These are phyloP conservation scores for Didymella segeticola DNA, from an alignment of 2,329 filamentous ascomycete genomes.

Conservation along the genomic window DNA sequence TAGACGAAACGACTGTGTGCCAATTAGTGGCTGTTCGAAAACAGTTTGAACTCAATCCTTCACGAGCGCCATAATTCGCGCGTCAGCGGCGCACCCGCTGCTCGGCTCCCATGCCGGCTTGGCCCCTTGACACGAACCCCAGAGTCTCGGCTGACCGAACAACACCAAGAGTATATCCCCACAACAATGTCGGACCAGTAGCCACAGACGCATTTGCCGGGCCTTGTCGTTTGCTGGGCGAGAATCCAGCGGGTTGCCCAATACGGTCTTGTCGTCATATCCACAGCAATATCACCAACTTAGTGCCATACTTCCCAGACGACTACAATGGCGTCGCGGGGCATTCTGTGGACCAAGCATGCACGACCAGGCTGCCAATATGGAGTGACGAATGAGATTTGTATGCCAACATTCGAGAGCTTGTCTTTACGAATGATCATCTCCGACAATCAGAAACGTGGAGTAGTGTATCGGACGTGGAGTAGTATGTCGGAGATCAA, in stretches of 20 bases:
- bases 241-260: neutral
- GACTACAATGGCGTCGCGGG: neutral
- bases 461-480: constrained; percentile 2
- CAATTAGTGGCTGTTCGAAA: too few relatives aligned
- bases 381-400: neutral
- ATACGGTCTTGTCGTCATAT: constrained; percentile 1
- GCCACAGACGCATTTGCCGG: neutral
- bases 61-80: neutral
- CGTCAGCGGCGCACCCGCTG: neutral
- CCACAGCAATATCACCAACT: neutral
- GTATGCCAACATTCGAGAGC: neutral
- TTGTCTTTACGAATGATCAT: neutral
- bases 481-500: constrained; percentile 3
- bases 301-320: neutral
- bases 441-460: neutral
- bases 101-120: constrained; percentile 7
- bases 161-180: constrained; percentile 1
- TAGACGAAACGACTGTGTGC: neutral
- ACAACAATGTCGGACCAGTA: neutral
- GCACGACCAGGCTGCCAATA: constrained; percentile 3
- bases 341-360: neutral
- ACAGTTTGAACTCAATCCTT: neutral
- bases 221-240: constrained; percentile 2
- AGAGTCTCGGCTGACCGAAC: constrained; percentile 3
- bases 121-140: neutral